A percentile compares a stretch with the other conserved stretches of the same genome.
Evolutionary conservation across 2,329 filamentous ascomycete genomes (phyloP).

Genomic region (Sordariomycetes sp.): DNA sequence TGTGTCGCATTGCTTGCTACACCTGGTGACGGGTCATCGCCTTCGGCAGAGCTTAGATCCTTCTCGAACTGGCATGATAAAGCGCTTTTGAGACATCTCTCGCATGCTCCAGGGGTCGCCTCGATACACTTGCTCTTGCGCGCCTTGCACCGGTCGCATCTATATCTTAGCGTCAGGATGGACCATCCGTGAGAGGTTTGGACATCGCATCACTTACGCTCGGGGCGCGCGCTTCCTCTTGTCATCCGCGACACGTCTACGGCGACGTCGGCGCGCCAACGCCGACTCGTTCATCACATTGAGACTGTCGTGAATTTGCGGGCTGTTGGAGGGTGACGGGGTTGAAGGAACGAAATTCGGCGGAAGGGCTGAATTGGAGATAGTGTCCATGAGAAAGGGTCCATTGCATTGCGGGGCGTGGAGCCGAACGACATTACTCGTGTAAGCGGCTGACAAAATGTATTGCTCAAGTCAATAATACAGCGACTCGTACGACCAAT

Average conservation of each 20-base stretch:
- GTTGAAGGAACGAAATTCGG: no score
- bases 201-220: constrained; percentile 10
- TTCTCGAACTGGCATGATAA: constrained; percentile 11
- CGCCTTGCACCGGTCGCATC: constrained; percentile 22
- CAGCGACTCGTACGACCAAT: no score
- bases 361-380: no score
- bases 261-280: constrained; percentile 1
- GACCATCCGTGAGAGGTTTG: constrained; percentile 1
- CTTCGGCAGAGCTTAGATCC: neutral
- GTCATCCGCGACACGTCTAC: constrained; percentile 17
- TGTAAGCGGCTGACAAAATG: no score
- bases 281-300: neutral
- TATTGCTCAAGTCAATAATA: no score
- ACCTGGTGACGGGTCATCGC: no score
- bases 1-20: neutral
- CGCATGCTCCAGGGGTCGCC: constrained; percentile 13
- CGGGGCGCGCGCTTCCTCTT: constrained; percentile 21
- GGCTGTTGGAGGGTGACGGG: no score
- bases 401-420: no score
- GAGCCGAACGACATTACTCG: no score
- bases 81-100: constrained; percentile 15
- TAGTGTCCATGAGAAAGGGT: no score
- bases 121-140: constrained; percentile 25
- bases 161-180: no score
- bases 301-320: no score